Percentiles rank a stretch among this genome's conserved stretches.
phyloP scores from a whole-genome alignment of 495 filamentous ascomycete species.

The Hypoxylon trugodes region DNA sequence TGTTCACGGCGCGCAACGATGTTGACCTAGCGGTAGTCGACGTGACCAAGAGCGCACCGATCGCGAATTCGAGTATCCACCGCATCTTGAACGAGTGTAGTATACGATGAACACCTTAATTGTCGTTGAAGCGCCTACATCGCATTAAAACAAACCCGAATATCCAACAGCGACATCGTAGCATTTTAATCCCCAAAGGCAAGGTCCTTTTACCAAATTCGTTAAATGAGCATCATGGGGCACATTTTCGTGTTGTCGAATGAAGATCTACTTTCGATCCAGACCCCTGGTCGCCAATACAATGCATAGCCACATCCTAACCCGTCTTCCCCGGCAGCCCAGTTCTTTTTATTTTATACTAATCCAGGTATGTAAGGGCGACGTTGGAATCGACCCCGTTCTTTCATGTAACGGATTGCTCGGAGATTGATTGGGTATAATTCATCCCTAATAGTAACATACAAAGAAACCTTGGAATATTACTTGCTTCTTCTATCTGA shows the following conservation, averaged over 20 bases:
- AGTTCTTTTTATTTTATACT: too few relatives aligned
- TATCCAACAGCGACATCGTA: neutral
- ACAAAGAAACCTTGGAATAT: too few relatives aligned
- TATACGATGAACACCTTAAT: neutral
- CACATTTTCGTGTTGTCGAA: conserved; percentile 5
- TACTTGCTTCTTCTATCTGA: too few relatives aligned
- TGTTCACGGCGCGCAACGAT: conserved; percentile 40
- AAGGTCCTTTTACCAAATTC: neutral
- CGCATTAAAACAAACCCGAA: neutral
- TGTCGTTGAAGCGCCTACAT: neutral
- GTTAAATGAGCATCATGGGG: conserved; percentile 14
- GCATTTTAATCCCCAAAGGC: neutral
- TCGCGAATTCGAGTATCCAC: conserved; percentile 7
- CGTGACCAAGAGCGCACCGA: conserved; percentile 4
- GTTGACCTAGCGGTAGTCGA: neutral
- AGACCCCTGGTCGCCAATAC: neutral
- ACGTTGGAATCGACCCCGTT: neutral
- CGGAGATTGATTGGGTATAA: neutral
- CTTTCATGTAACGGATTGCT: neutral
- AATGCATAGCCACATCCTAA: conserved; percentile 16
- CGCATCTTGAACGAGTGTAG: conserved; percentile 4
- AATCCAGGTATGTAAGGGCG: conserved; percentile 4
- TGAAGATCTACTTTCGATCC: conserved; percentile 14
- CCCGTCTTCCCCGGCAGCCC: neutral
- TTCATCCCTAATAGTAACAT: neutral